Percentiles rank a stretch among this genome's conserved stretches.
Conservation (phyloP, 306 rosid species). For the Argentina anserina region DNA sequence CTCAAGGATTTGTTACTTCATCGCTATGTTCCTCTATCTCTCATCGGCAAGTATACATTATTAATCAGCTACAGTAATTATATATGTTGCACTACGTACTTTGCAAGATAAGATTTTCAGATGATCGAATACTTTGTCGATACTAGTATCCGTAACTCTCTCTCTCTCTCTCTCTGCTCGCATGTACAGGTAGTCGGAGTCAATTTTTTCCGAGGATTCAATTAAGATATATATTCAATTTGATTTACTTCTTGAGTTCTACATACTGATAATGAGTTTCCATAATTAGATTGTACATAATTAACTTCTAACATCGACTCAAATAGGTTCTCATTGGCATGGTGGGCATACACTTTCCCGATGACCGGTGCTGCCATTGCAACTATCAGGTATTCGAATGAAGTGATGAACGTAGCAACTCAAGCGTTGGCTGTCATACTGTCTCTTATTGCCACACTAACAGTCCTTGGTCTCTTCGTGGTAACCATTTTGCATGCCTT, state of each 20-base stretch:
- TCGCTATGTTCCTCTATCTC: slow-evolving; percentile 80
- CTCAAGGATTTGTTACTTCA: slow-evolving; percentile 68
- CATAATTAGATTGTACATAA: background rate
- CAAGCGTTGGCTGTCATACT: slow-evolving; percentile 53
- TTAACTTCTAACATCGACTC: slow-evolving; percentile 17
- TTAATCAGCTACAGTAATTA: too few species aligned
- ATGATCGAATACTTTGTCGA: background rate
- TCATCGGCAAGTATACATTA: slow-evolving; percentile 55
- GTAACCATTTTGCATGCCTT: slow-evolving; percentile 71
- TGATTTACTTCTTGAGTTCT: background rate
- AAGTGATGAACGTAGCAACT: slow-evolving; percentile 51
- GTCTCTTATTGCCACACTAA: slow-evolving; percentile 43
- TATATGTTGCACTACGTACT: background rate
- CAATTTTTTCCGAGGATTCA: slow-evolving; percentile 77
- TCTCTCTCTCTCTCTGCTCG: background rate
- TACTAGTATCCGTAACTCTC: background rate
- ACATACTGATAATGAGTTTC: background rate
- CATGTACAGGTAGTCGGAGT: slow-evolving; percentile 71
- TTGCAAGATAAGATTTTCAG: background rate
- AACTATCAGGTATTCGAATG: slow-evolving; percentile 64
- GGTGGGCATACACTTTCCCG: slow-evolving; percentile 99
- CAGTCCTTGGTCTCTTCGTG: slow-evolving; percentile 46
- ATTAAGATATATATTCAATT: slow-evolving; percentile 36
- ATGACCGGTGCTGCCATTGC: slow-evolving; percentile 98
- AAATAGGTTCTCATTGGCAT: slow-evolving; percentile 77